Base-by-base conservation (phyloP, 2,329 filamentous ascomycete species). In the Monosporascus sp. region DNA sequence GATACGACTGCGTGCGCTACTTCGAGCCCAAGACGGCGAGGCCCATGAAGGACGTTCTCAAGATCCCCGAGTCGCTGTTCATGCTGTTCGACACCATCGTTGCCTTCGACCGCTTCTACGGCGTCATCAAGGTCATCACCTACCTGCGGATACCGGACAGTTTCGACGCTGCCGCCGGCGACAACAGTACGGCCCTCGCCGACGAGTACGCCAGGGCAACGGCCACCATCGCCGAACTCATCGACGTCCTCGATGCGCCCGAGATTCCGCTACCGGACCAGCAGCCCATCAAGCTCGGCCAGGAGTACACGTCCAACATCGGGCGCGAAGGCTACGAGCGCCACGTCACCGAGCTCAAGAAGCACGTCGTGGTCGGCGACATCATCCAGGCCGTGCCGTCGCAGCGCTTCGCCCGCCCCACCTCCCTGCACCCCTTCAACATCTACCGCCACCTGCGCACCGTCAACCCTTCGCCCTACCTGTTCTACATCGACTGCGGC, bases 381-480 rank as follows among this genome's bases (percentile, higher is more conserved):
- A 97, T 99, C 68, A 97, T 99, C 73, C 94, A 99, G 71, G 91
- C 91, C 1, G 94, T 99, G 17, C 94, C 94, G 2, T 97, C 91
- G 43, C 94, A 99, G 74, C 85, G 94, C 50, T 90, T 97, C 67
- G 87, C 92, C 7, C 84, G 93, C 27, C 92, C 92, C 16, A 99
- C 94, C 3, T 85, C 84, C 52, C 78, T 99, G 44, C 94, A 99
- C 71, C 93, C 94, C 0, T 99, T 97, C 80, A 99, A 97, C 77
- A 90, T 99, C 65, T 99, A 97, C 79, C 86, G 93, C 52, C 91
- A 96, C 69, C 81, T 99, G 38, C 90, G 94, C 58, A 96, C 91
- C n/a, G 90, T 97, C 66, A 99, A 99, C 69, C 94, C 94, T 0
- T 96, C 91, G 8, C 94, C 94, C 0, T 99, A 99, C 73, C 84